Evolutionary conservation across 371 early-diverging fungal genomes (phyloP), one percentile per base, ranked within the genome.

Genomic region (Apophysomyces elegans): DNA sequence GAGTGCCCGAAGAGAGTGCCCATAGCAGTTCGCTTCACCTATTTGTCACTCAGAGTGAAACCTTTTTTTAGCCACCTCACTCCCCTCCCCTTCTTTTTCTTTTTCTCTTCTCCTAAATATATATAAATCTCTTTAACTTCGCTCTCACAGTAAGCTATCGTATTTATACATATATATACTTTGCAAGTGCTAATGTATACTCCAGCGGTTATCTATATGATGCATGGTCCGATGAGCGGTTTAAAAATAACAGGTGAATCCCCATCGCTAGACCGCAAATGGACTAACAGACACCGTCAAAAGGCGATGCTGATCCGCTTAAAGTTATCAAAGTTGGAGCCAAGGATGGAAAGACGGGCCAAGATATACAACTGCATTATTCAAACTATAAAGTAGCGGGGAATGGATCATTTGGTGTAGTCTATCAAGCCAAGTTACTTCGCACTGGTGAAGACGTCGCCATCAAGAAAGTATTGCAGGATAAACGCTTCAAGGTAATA

Each of bases 391-490:
- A 93, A 69, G 91, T 94, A 21, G 84, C 95, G 45, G 98, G 98
- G 58, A 96, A 96, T 73, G 98, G 98, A 21, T 94, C 95, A 37
- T 97, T 97, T 74, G 98, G 98, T 56, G 96, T 96, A 16, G 98
- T 97, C 18, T 96, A 92, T 75, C 95, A 95, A 81, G 98, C 96
- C 39, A 90, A 92, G 73, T 78, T 95, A 37, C 77, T 92, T 41
- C 86, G 90, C 58, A 84, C 88, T 37, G 87, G 88, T 58, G 94
- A 95, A 69, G 86, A 86, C 38, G 90, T 89, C n/a, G 98, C 98
- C 59, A 94, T 97, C 64, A 97, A 97, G 79, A 95, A 95, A 79
- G 98, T 98, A 5, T 79, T 95, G 37, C 98, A 97, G 84, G 98
- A 98, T 77, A 93, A 89, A 84, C 88, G 97, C 37, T 98, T 95